Conservation (phyloP, 148 eudicot species). For the Polygonum maritimum region DNA sequence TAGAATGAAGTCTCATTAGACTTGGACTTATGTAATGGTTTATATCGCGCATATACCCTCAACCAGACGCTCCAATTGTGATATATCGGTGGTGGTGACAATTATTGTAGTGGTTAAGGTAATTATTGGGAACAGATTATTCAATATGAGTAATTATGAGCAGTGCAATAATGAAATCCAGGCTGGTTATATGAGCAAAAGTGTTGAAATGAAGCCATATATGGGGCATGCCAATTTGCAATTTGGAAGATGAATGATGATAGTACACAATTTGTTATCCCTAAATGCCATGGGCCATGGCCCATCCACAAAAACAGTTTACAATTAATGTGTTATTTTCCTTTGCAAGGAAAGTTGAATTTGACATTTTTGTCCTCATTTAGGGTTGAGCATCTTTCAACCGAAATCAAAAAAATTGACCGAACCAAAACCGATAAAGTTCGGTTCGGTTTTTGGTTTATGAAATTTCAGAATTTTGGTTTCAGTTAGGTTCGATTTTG, state of each 20-base stretch:
- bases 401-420: too few relatives aligned
- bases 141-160: neutral
- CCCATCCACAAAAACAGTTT: neutral
- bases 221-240: neutral
- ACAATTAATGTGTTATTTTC: neutral
- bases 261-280: too few relatives aligned
- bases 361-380: neutral
- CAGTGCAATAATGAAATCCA: slow-evolving; percentile 8
- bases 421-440: too few relatives aligned
- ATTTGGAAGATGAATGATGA: neutral
- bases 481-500: too few relatives aligned
- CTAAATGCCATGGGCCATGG: too few relatives aligned
- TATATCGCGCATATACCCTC: too few relatives aligned
- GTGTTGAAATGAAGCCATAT: neutral
- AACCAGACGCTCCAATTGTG: neutral
- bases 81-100: neutral
- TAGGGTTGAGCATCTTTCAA: too few relatives aligned
- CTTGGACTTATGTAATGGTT: too few relatives aligned
- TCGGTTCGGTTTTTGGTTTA: too few relatives aligned
- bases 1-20: too few relatives aligned
- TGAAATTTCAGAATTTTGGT: too few relatives aligned
- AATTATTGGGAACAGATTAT: slow-evolving; percentile 3
- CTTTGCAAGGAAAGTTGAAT: neutral
- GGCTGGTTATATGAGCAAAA: slow-evolving; percentile 4
- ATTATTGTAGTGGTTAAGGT: neutral